Base-by-base conservation (phyloP, 192 early-diverging fungal species). In the Haplosporangium gracile region DNA sequence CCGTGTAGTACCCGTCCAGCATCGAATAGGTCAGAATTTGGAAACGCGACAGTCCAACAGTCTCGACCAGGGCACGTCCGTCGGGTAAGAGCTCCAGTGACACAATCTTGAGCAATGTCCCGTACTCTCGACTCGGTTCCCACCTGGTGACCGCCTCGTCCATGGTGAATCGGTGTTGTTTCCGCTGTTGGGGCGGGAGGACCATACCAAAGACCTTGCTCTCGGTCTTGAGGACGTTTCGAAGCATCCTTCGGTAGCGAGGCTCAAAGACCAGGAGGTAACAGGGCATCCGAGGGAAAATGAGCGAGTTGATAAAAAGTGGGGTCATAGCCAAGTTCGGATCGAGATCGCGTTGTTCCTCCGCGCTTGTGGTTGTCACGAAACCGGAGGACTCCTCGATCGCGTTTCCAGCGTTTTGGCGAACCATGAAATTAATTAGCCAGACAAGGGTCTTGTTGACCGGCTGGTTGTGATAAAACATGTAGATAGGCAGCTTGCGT, bases 221-320 rank as follows among this genome's bases (percentile, higher is more conserved):
- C 39, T 84, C 71, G 24, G 89, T 88, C 55, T 87, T 85, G 70
- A 91, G 77, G 40, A 89, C 80, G 22, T 89, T 82, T 51, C 91
- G 88, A 0, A 95, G 75, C 92, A 95, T 90, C 18, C 90, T 85
- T 9, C 92, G 85, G 77, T 95, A 95, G 26, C 91, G 90, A 20
- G 92, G 93, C 71, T 95, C 94, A 75, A 93, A 94, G 43, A 95
- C 80, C 72, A 94, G 90, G 42, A 95, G 88, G 40, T 88, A 92
- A 68, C 90, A 92, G 4, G 91, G 92, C 70, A 91, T 89, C 26
- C 88, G 84, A 24, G 94, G 94, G 36, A 94, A 91, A 20, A 91
- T 86, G 38, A 94, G 85, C 1, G 88, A 88, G 79, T 89, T 90
- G 55, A 93, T 82, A 79, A 95, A 93, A 1, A 95, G 88, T 1